Evolutionary conservation across 208 protist species (phyloP), one percentile per base, ranked within the genome.

Genomic region (Leishmania martiniquensis): DNA sequence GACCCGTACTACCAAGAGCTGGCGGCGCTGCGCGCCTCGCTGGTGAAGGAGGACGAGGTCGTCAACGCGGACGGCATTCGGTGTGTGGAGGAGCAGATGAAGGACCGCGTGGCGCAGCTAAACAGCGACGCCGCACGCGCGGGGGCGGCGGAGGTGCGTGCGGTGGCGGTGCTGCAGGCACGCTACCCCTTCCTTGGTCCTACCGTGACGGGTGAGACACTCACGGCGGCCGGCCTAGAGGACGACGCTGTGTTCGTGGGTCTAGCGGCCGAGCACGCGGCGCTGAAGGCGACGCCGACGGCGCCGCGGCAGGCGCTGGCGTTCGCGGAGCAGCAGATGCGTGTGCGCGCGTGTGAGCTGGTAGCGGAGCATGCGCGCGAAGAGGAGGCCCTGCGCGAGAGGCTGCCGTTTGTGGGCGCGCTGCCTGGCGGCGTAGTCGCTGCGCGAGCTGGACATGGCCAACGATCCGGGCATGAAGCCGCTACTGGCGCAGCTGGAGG

Each of bases 1-100:
- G 52, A 88, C 71, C 65, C 80, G 20, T 88, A 89, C 73, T 92
- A 85, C 75, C 76, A 88, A 68, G 85, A 92, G 84, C 84, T 91
- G 66, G 17, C n/a, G 57, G 75, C 82, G 51, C 72, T 85, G 45
- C 82, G 78, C 71, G 75, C 78, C 66, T 42, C 76, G 37, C 75
- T 90, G 45, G 59, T 81, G 44, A 77, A 71, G 32, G 78, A 87
- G 12, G 52, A 25, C 20, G 17, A 15, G 52, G 7, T 15, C 5
- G 17, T 15, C 52, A 20, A 20, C 52, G 63, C 34, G 6, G 63
- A 49, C 47, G 13, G 13, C 9, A 51, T 51, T 13, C 47, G 47
- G 9, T 5, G 9, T 5, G 79, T 89, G 73, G 75, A 87, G 76
- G 75, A 86, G 76, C 86, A 87, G 78, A 89, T 89, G 85, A 65